Base-by-base conservation (phyloP, 441 rosid genomes). In the Brassica balearica region DNA sequence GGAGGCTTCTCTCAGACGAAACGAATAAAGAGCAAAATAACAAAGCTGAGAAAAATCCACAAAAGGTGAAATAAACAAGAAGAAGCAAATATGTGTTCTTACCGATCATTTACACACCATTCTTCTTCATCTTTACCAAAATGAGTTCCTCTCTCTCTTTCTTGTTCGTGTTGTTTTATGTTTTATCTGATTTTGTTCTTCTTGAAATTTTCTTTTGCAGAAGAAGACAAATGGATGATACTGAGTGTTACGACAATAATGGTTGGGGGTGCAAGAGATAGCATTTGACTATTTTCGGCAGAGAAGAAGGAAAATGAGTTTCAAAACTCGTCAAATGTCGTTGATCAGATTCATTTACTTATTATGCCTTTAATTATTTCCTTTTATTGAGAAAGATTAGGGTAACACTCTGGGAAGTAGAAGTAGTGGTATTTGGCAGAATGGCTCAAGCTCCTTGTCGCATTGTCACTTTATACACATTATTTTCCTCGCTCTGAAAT, bases 381-480 rank as follows among this genome's bases (percentile, higher is more conserved):
- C 10, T 61, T 56, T 51, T 2, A 62, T 46, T 36, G 12, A 46
- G 29, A 59, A 17, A 5, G 0, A 5, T 8, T 3, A 67, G 71
- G 58, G 76, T 71, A 34, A 70, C 58, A 14, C 48, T 64, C 15
- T 55, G 75, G 66, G 60, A 77, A 71, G 78, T 71, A 83, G 60
- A 77, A 71, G 78, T 71, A 83, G 93, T 89, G 96, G 86, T 91
- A 88, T 91, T 91, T 91, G 96, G 92, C 92, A 73, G 84, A 89
- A 91, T 84, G 93, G 96, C 96, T 91, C 96, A 91, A 89, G 88
- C 91, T 83, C 15, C 64, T 23, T 71, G 70, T 80, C 64, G 76
- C 72, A 77, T 62, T 73, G 68, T 78, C 59, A 36, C 12, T 61
- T 14, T 20, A 59, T 59, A 23, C 43, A 34, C 55, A 34, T n/a